Conservation (phyloP, 2,329 filamentous ascomycete species). For the Calonectria montana region DNA sequence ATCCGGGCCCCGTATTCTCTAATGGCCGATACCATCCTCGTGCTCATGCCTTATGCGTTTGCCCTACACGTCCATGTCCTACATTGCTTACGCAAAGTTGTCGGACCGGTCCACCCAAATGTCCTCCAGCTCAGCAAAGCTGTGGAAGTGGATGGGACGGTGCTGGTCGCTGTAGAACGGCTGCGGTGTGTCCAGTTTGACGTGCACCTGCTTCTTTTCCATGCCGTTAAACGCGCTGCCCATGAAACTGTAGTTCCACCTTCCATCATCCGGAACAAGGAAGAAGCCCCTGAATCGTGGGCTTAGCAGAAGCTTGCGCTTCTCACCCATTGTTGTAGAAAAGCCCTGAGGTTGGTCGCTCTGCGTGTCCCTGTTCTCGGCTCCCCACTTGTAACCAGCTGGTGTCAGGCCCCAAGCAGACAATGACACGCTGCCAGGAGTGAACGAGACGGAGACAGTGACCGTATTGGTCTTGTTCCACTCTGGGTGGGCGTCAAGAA, state of each 20-base stretch:
- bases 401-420: constrained; percentile 94
- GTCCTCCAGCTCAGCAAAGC: constrained; percentile 97
- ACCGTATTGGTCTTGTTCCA: constrained; percentile 86
- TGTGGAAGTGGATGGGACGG: constrained; percentile 94
- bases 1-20: constrained; percentile 1
- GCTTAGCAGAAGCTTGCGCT: constrained; percentile 91
- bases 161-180: constrained; percentile 94
- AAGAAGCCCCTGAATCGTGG: constrained; percentile 97
- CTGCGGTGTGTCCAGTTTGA: constrained; percentile 92
- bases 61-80: background rate
- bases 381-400: constrained; percentile 95
- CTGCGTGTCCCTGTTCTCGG: constrained; percentile 91
- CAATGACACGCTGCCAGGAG: constrained; percentile 93
- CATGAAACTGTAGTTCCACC: constrained; percentile 99
- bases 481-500: constrained; percentile 81
- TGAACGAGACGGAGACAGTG: constrained; percentile 96
- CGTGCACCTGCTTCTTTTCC: constrained; percentile 90
- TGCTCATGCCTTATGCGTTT: constrained; percentile 16
- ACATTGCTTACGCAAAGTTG: constrained; percentile 80
- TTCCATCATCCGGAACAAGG: constrained; percentile 87
- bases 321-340: constrained; percentile 90
- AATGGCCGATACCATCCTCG: constrained; percentile 12
- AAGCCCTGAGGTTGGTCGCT: constrained; percentile 97
- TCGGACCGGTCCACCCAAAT: constrained; percentile 94
- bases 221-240: constrained; percentile 87